Percentiles rank a stretch among this genome's conserved stretches.
These are phyloP conservation scores for Geum urbanum DNA, from an alignment of 306 rosid genomes.

Conservation along the genomic window DNA sequence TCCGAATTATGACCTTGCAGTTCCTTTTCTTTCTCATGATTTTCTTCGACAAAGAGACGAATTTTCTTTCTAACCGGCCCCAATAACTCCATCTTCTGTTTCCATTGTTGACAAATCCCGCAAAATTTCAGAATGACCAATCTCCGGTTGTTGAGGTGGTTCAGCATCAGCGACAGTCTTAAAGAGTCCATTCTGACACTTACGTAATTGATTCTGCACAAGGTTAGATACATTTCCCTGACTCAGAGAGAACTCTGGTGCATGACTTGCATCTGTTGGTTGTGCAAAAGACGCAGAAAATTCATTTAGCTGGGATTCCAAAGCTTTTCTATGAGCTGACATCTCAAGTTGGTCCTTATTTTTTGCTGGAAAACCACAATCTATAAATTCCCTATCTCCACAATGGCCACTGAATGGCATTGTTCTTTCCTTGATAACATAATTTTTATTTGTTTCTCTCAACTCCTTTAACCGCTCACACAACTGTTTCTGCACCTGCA, in stretches of 20 bases:
- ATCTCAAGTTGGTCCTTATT: not conserved
- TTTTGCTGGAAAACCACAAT: slow-evolving; percentile 3
- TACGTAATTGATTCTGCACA: not conserved
- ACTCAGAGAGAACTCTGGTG: not conserved
- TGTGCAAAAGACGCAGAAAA: not conserved
- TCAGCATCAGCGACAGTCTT: not conserved
- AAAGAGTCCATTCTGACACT: not conserved
- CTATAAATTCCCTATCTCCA: not conserved
- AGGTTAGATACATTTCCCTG: not conserved
- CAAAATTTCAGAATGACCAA: not conserved
- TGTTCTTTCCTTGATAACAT: not conserved
- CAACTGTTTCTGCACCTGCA: slow-evolving; percentile 2
- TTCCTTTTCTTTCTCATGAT: not conserved
- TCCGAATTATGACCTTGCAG: not conserved
- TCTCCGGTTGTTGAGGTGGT: not conserved
- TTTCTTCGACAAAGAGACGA: not conserved
- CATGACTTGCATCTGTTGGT: not conserved
- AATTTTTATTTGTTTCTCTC: not conserved
- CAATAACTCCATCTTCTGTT: not conserved
- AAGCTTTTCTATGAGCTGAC: not conserved
- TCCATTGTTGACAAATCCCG: not conserved
- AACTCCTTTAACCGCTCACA: not conserved
- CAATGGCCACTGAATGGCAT: not conserved
- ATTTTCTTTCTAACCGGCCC: not conserved
- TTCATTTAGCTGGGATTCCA: not conserved